These are phyloP conservation scores for Taphrina confusa DNA, from an alignment of 1,139 yeast genomes.

Conservation along the genomic window DNA sequence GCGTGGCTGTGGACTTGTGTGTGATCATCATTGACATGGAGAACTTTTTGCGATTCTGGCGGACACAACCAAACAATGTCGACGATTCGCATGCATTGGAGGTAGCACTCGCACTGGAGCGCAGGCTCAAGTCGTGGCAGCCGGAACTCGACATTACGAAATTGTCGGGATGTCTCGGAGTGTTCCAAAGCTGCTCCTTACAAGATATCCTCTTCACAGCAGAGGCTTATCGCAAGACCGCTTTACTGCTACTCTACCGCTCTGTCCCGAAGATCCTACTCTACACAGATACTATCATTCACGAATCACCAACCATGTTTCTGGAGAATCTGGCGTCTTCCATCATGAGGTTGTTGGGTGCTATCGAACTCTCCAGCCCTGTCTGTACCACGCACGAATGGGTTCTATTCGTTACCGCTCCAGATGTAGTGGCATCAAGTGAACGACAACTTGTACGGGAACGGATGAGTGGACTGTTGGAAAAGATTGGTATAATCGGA, in stretches of 20 bases:
- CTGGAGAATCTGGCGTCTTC: constrained; percentile 3
- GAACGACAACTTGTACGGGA: constrained; percentile 27
- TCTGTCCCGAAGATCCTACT: constrained; percentile 9
- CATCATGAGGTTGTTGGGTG: constrained; percentile 6
- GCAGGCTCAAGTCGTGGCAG: constrained; percentile 20
- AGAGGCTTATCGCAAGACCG: constrained; percentile 31
- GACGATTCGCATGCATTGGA: constrained; percentile 5
- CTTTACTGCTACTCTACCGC: constrained; percentile 20
- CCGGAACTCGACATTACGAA: constrained; percentile 17
- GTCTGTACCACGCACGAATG: constrained; percentile 36
- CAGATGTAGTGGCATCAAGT: constrained; percentile 8
- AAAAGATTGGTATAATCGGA: constrained; percentile 32
- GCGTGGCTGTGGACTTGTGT: constrained; percentile 13
- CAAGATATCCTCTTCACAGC: constrained; percentile 30
- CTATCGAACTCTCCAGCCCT: constrained; percentile 18
- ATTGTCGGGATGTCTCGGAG: constrained; percentile 17
- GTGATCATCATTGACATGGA: constrained; percentile 27
- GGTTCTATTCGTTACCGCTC: constrained; percentile 26
- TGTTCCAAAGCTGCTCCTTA: constrained; percentile 20
- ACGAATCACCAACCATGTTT: background rate
- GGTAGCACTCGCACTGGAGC: constrained; percentile 8
- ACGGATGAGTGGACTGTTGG: constrained; percentile 26
- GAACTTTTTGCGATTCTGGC: constrained; percentile 17
- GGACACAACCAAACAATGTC: background rate
- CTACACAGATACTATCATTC: background rate